Percentiles rank a stretch among this genome's conserved stretches.
Conservation (phyloP, 2,329 filamentous ascomycete genomes). For the Bisporella sp. region DNA sequence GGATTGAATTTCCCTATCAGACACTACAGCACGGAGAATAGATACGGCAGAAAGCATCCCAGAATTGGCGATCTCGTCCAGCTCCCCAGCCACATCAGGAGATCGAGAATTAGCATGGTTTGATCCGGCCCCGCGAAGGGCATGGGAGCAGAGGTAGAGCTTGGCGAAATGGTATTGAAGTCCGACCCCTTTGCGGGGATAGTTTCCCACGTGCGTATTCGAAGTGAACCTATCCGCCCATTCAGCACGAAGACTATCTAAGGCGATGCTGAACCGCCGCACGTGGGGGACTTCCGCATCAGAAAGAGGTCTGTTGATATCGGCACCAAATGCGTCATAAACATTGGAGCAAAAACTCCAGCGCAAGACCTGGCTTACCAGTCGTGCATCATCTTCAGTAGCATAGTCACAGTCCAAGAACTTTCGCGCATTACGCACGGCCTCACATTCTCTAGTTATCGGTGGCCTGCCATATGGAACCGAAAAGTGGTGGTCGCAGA, state of each 20-base stretch:
- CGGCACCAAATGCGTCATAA: constrained; percentile 5
- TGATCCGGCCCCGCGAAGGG: constrained; percentile 29
- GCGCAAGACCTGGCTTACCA: constrained; percentile 7
- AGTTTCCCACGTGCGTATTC: constrained; percentile 32
- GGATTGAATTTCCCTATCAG: constrained; percentile 18
- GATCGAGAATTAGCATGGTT: constrained; percentile 1
- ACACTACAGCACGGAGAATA: constrained; percentile 19
- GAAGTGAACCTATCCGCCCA: constrained; percentile 18
- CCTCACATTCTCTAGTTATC: constrained; percentile 2
- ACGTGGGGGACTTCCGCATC: constrained; percentile 12
- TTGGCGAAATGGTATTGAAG: constrained; percentile 37
- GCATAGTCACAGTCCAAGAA: constrained; percentile 1
- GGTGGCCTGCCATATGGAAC: neutral
- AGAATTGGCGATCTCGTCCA: constrained; percentile 22
- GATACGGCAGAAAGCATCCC: constrained; percentile 20
- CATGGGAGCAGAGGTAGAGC: constrained; percentile 35
- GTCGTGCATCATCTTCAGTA: constrained; percentile 7
- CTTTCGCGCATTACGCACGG: neutral
- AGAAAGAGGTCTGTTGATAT: constrained; percentile 11
- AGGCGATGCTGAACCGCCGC: constrained; percentile 14
- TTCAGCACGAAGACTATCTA: constrained; percentile 19
- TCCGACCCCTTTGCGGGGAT: constrained; percentile 33
- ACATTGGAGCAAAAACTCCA: constrained; percentile 3
- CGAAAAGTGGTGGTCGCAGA: neutral
- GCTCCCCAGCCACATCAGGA: constrained; percentile 6